phyloP scores from a whole-genome alignment of 129 eudicot species.

The Saposhnikovia divaricata region DNA sequence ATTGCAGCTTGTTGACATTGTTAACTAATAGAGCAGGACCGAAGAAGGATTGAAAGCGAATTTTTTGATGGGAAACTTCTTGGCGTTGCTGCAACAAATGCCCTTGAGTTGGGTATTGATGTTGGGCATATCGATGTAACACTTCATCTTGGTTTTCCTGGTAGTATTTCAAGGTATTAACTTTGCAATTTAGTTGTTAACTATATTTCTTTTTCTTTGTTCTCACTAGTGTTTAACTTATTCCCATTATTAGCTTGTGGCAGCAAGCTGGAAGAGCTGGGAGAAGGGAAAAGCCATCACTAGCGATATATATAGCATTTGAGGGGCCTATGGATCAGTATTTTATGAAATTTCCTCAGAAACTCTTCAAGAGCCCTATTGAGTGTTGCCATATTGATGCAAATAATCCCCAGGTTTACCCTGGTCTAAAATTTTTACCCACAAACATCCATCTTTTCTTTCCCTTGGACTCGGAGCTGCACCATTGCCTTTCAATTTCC shows the following conservation, averaged over 20 bases:
- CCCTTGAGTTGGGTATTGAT: conserved; percentile 96
- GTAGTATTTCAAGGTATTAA: conserved; percentile 82
- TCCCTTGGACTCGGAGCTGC: conserved; percentile 1
- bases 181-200: background rate
- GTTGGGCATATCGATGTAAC: conserved; percentile 95
- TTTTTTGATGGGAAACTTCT: conserved; percentile 63
- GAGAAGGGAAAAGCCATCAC: conserved; percentile 83
- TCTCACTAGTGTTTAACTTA: conserved; percentile 9
- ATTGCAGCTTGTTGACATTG: background rate
- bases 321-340: conserved; percentile 98
- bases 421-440: background rate
- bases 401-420: conserved; percentile 58
- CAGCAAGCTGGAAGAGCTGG: conserved; percentile 99
- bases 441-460: background rate
- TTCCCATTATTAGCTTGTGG: conserved; percentile 58
- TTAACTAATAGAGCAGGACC: conserved; percentile 46
- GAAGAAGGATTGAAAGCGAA: conserved; percentile 79
- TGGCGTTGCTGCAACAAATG: conserved; percentile 97
- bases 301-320: conserved; percentile 91
- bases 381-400: conserved; percentile 93
- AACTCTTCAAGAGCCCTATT: conserved; percentile 65
- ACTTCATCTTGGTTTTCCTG: conserved; percentile 96
- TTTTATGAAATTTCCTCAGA: conserved; percentile 79
- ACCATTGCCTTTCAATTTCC: background rate
- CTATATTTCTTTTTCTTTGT: conserved; percentile 10